Evolutionary conservation across 306 rosid genomes (phyloP), one percentile per base, ranked within the genome.

Genomic region (Lupinus albus): DNA sequence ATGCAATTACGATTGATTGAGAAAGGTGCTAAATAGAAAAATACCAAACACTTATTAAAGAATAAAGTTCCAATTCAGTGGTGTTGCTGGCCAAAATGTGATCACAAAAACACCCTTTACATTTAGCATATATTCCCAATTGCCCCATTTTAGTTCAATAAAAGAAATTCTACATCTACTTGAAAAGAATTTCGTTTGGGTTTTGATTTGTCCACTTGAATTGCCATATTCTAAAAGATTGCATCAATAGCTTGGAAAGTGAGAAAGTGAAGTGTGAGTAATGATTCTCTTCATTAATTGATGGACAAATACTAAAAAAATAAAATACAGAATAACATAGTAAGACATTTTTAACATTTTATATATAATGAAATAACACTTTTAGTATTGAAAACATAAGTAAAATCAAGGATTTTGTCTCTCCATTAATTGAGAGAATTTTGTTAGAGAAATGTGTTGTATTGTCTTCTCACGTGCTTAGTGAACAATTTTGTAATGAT

Each of bases 51-150:
- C 33, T 60, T 61, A 56, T 55, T 46, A 61, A n/a, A 33, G 81
- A 80, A 76, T 80, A 53, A 72, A 76, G 56, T 80, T 62, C 64
- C n/a, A 11, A 15, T 52, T 75, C 10, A 75, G 33, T 17, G 25
- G 61, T 28, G 64, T 52, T 70, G 70, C 68, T 69, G 78, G 74
- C 79, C 54, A 71, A 78, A 54, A 57, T 64, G 48, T 56, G 67
- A 75, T 68, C 78, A 59, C 79, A 66, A 36, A 32, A 33, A 6
- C 70, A 44, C 59, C 36, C 64, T 55, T 61, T 64, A 78, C 66
- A 78, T 21, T 8, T 39, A 65, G 81, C 39, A 64, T 65, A 72
- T 72, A 72, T 78, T 47, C 82, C 54, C 2, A 20, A 8, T 8
- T 4, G 44, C 2, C 32, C 11, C 12, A 2, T 36, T 72, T 55